Conservation (phyloP, 1,284 basidiomycete genomes). For the Pyrrhoderma noxium region DNA sequence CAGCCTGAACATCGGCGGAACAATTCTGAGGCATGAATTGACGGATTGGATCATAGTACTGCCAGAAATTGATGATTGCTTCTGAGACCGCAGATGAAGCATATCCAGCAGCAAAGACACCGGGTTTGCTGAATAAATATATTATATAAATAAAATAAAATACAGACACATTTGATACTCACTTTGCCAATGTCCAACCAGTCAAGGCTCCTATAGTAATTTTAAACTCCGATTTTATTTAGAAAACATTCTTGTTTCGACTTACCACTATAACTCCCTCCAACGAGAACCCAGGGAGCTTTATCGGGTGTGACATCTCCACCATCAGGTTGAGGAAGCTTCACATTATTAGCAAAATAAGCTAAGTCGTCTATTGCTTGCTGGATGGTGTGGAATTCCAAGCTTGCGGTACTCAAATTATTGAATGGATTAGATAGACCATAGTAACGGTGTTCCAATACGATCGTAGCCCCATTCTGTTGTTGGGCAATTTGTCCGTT, state of each 20-base stretch:
- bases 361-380: conserved; percentile 66
- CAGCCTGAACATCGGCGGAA: conserved; percentile 62
- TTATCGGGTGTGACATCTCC: conserved; percentile 46
- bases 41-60: conserved; percentile 64
- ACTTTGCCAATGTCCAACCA: conserved; percentile 69
- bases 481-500: conserved; percentile 63
- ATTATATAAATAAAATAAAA: neutral
- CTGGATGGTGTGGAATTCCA: conserved; percentile 56
- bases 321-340: conserved; percentile 60
- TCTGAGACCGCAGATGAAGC: conserved; percentile 67
- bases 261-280: conserved; percentile 60
- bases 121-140: conserved; percentile 44
- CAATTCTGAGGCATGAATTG: conserved; percentile 67
- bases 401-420: conserved; percentile 52
- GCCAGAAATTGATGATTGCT: conserved; percentile 64
- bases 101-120: conserved; percentile 60
- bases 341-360: conserved; percentile 61
- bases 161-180: conserved; percentile 26
- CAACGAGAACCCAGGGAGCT: conserved; percentile 61
- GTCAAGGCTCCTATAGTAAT: conserved; percentile 40
- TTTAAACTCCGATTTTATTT: neutral
- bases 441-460: conserved; percentile 53
- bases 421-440: conserved; percentile 50
- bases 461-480: conserved; percentile 52
- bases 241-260: neutral